A percentile compares a stretch with the other conserved stretches of the same genome.
Evolutionary conservation across 306 rosid species (phyloP).

Genomic region (Acacia acuminata): DNA sequence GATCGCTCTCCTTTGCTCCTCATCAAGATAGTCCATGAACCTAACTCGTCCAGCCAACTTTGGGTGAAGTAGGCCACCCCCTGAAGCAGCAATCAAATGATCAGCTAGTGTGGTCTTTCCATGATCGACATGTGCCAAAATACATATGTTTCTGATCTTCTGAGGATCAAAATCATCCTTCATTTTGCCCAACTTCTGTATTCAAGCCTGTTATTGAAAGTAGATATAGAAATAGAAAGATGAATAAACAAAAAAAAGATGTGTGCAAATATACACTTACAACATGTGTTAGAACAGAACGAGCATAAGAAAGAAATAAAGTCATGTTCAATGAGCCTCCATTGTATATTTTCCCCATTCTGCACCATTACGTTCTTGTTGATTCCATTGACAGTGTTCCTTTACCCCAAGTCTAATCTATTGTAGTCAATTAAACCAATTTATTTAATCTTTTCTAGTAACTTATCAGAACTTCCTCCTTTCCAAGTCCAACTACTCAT

Average conservation of each 20-base stretch:
- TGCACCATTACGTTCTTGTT: not conserved
- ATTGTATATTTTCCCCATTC: not conserved
- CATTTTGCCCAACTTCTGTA: constrained; percentile 27
- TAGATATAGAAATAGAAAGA: not conserved
- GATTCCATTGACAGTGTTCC: not conserved
- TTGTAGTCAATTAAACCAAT: not conserved
- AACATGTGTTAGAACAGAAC: not conserved
- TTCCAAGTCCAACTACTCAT: not conserved
- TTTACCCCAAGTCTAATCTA: not conserved
- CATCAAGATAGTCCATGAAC: constrained; percentile 86
- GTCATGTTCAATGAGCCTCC: not conserved
- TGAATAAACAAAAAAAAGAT: not conserved
- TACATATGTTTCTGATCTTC: constrained; percentile 76
- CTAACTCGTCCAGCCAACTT: constrained; percentile 82
- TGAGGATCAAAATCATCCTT: constrained; percentile 37
- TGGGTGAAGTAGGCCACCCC: constrained; percentile 70
- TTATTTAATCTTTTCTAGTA: not conserved
- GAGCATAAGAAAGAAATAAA: not conserved
- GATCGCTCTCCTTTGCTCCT: constrained; percentile 87
- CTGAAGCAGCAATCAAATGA: constrained; percentile 76
- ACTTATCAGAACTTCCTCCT: not conserved
- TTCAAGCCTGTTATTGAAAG: not conserved
- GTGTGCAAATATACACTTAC: not conserved
- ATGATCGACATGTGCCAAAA: constrained; percentile 90
- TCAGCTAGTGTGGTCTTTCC: constrained; percentile 93